Evolutionary conservation across 768 basidiomycete genomes (phyloP), one percentile per base, ranked within the genome.

Genomic region (Boletales sp.): DNA sequence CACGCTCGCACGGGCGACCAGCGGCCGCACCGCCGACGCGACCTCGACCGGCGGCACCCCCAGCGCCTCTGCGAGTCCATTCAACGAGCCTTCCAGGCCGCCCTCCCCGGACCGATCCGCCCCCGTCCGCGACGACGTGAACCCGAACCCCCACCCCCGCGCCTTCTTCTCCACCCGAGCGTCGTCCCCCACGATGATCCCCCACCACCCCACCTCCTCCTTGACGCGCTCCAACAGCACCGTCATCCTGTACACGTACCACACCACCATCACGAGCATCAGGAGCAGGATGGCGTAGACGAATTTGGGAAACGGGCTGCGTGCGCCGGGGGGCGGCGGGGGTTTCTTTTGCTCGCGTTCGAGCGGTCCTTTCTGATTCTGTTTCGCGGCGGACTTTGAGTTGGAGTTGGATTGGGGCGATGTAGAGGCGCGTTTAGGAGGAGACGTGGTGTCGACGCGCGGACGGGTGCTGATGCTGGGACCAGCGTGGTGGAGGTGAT

Each of bases 121-220:
- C 14, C 48, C 51, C 17, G 28, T 14, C 59, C 25, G 48, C n/a
- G n/a, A n/a, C 36, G 5, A 47, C 46, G 28, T 19, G 55, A 31
- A 30, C 51, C 41, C 21, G 46, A 36, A 48, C 38, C 48, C 49
- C 33, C 45, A 53, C 34, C 45, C 53, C 35, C 53, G 17, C 5
- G 51, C 41, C 34, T 32, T 33, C n/a, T 14, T 4, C 33, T 12
- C 37, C 19, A 43, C 39, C 35, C 37, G 48, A 2, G 42, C 11
- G 25, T 50, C 57, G 17, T 45, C 59, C 21, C 21, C 21, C 21
- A 25, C 21, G 8, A 51, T 32, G 37, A 53, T 17, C 5, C 53
- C 47, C 81, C 83, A 83, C 84, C 83, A 83, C 8, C 81, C 81
- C 0, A 79, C 79, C 11, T 76, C 78, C 11, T 80, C 74, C 0